These are phyloP conservation scores for Chloropicon primus DNA, from an alignment of 139 green algal species.

Conservation along the genomic window DNA sequence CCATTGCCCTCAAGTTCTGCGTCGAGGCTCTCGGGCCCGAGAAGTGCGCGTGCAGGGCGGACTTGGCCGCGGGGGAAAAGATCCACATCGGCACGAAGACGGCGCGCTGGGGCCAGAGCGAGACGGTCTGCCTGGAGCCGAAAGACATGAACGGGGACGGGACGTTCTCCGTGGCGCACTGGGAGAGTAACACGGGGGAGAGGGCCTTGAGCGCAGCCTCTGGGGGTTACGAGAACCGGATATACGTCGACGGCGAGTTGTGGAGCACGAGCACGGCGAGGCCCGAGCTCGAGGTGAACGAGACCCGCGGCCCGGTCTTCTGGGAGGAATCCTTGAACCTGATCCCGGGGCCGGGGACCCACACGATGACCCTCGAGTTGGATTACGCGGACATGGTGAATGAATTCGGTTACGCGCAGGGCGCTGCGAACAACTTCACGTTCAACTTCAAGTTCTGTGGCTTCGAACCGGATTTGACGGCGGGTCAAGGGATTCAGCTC, in stretches of 20 bases:
- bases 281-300: not conserved
- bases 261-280: not conserved
- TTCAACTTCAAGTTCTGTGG: not conserved
- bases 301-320: not conserved
- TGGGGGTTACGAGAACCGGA: not conserved
- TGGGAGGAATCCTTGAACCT: not conserved
- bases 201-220: not conserved
- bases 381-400: not conserved
- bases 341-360: not conserved
- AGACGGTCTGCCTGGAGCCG: not conserved
- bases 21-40: not conserved
- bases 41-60: not conserved
- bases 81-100: not conserved
- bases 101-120: not conserved
- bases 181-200: not conserved
- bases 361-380: not conserved
- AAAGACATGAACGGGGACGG: not conserved
- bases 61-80: not conserved
- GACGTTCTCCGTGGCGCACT: not conserved
- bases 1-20: not conserved
- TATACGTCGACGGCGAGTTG: not conserved
- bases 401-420: not conserved
- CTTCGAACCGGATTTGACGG: not conserved
- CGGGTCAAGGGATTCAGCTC: not conserved
- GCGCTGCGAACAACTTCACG: not conserved